phyloP scores from a whole-genome alignment of 2,329 filamentous ascomycete species.

The Dryadomyces quercivorus region DNA sequence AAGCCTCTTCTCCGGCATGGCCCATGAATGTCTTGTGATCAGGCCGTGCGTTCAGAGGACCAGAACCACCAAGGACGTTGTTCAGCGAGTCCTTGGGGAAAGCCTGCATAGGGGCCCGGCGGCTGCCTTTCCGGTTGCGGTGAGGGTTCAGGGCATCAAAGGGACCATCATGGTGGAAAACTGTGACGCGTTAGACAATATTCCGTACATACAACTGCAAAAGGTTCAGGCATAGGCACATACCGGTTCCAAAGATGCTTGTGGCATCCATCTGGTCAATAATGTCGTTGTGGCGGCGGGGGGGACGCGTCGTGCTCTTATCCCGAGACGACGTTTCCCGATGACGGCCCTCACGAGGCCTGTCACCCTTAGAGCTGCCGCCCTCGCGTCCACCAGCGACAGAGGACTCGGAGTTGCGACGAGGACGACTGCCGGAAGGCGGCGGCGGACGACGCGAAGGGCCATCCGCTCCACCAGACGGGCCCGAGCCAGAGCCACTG shows the following conservation, averaged over 20 bases:
- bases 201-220: constrained; percentile 2
- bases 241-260: constrained; percentile 82
- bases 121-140: constrained; percentile 73
- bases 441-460: constrained; percentile 18
- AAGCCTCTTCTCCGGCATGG: constrained; percentile 66
- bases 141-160: constrained; percentile 95
- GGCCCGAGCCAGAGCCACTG: background rate
- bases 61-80: constrained; percentile 79
- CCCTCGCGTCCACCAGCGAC: constrained; percentile 42
- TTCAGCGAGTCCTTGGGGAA: constrained; percentile 89
- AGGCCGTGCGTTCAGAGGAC: constrained; percentile 68
- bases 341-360: constrained; percentile 33
- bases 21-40: constrained; percentile 87
- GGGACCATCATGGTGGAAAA: constrained; percentile 95
- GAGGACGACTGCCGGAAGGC: constrained; percentile 33
- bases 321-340: constrained; percentile 39
- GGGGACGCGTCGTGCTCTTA: constrained; percentile 38
- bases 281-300: constrained; percentile 57
- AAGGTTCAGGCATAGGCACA: constrained; percentile 25
- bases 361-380: constrained; percentile 41
- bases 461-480: background rate
- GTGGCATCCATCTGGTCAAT: constrained; percentile 97
- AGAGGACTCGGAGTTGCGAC: constrained; percentile 73
- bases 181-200: constrained; percentile 29
- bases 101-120: constrained; percentile 86